A percentile compares a stretch with the other conserved stretches of the same genome.
Conservation (phyloP, 2,329 filamentous ascomycete genomes). For the Microsporum audouinii region DNA sequence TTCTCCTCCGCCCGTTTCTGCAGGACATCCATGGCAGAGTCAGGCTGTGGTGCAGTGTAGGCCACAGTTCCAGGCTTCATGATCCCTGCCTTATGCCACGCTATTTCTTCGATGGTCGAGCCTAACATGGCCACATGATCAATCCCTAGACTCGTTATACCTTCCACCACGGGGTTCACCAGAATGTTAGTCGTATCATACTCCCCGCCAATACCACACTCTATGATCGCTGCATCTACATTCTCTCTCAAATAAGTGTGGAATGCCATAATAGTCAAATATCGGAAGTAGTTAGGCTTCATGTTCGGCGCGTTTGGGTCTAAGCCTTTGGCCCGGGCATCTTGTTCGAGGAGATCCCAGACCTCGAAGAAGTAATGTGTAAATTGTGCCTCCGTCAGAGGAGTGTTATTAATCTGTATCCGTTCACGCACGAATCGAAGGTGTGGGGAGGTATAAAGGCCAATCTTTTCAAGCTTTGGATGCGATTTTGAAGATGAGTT, state of each 20-base stretch:
- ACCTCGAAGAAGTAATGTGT: conserved; percentile 70
- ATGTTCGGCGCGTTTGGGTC: conserved; percentile 42
- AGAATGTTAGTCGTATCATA: conserved; percentile 88
- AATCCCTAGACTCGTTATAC: conserved; percentile 70
- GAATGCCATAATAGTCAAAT: conserved; percentile 76
- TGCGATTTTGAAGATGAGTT: conserved; percentile 19
- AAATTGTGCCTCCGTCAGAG: conserved; percentile 58
- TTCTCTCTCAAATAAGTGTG: conserved; percentile 69
- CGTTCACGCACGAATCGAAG: conserved; percentile 73
- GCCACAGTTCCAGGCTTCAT: conserved; percentile 57
- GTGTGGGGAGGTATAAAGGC: conserved; percentile 78
- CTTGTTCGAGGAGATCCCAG: conserved; percentile 57
- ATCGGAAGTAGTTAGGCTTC: conserved; percentile 89
- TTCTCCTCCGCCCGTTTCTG: conserved; percentile 44
- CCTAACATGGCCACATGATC: conserved; percentile 78
- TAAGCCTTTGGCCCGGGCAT: conserved; percentile 41
- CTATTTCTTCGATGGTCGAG: conserved; percentile 64
- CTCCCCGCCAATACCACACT: conserved; percentile 90
- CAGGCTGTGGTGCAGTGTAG: conserved; percentile 51
- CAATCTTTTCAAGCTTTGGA: conserved; percentile 45
- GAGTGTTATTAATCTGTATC: conserved; percentile 65
- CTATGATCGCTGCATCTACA: conserved; percentile 68
- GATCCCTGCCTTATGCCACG: conserved; percentile 87
- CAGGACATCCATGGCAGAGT: conserved; percentile 45
- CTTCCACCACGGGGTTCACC: conserved; percentile 55